A percentile compares a stretch with the other conserved stretches of the same genome.
Evolutionary conservation across 768 basidiomycete species (phyloP).

Genomic region (Termitomyces titanicus): DNA sequence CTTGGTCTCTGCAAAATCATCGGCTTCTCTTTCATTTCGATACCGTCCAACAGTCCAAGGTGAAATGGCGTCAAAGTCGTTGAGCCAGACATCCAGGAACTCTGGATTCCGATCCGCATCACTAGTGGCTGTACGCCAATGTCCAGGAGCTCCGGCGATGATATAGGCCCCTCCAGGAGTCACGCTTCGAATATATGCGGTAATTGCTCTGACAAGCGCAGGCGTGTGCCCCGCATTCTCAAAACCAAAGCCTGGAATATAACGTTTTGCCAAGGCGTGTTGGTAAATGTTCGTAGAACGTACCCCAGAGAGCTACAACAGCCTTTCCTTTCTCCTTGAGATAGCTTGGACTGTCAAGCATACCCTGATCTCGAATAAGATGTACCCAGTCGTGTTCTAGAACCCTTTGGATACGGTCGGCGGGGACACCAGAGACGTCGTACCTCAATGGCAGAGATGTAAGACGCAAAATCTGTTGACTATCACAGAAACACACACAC

Average conservation of each 20-base stretch:
- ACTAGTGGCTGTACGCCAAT: constrained; percentile 69
- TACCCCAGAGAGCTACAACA: constrained; percentile 75
- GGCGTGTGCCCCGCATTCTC: constrained; percentile 59
- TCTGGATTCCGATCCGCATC: constrained; percentile 70
- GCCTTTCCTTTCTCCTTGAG: constrained; percentile 66
- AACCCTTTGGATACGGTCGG: constrained; percentile 62
- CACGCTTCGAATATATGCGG: constrained; percentile 51
- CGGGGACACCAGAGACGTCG: constrained; percentile 75
- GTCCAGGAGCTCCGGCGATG: constrained; percentile 63
- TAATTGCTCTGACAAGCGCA: constrained; percentile 49
- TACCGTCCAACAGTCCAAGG: constrained; percentile 84
- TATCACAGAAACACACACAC: constrained; percentile 23
- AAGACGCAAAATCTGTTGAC: background rate
- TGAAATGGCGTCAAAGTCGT: constrained; percentile 75
- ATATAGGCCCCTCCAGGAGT: constrained; percentile 76
- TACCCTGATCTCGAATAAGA: constrained; percentile 53
- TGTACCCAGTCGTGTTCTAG: constrained; percentile 74
- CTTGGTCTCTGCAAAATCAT: constrained; percentile 56
- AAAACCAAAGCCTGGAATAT: constrained; percentile 63
- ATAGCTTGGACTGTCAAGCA: constrained; percentile 73
- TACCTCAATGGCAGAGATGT: constrained; percentile 49
- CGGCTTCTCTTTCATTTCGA: constrained; percentile 54
- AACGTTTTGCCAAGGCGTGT: background rate
- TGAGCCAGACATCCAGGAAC: constrained; percentile 67
- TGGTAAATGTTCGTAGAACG: constrained; percentile 1